Conservation (phyloP, 2,329 filamentous ascomycete genomes). For the Geoglossum cookeanum region DNA sequence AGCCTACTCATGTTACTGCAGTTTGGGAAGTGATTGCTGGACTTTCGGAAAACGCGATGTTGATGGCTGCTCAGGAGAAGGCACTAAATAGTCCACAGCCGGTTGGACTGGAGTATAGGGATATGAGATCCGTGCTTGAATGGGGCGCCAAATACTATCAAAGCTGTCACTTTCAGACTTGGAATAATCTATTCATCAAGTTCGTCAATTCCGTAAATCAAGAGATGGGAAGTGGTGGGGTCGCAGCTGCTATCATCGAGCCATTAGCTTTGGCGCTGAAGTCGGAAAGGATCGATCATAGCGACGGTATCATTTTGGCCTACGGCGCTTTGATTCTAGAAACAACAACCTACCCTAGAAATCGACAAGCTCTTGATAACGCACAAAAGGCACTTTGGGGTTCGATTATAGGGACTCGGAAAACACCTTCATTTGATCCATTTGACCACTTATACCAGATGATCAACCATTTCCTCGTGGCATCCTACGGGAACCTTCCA, state of each 20-base stretch:
- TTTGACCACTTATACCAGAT: constrained; percentile 48
- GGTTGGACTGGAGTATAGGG: constrained; percentile 47
- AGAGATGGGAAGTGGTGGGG: constrained; percentile 48
- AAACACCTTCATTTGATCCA: constrained; percentile 30
- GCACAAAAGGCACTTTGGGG: constrained; percentile 50
- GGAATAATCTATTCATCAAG: constrained; percentile 34
- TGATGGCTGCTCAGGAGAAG: neutral
- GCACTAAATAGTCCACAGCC: constrained; percentile 16
- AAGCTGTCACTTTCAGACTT: constrained; percentile 11
- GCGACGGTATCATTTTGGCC: constrained; percentile 1
- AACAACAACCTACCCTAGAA: constrained; percentile 31
- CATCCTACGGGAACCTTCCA: constrained; percentile 32
- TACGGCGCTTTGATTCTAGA: constrained; percentile 9
- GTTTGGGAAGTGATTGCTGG: neutral
- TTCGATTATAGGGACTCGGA: constrained; percentile 20
- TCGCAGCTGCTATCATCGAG: constrained; percentile 49
- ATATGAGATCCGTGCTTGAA: neutral
- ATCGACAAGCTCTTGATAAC: constrained; percentile 43
- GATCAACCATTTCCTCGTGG: constrained; percentile 31
- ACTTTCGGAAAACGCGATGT: neutral
- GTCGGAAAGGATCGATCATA: constrained; percentile 11
- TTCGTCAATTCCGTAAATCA: constrained; percentile 36
- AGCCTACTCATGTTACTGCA: neutral
- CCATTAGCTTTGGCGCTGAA: constrained; percentile 41
- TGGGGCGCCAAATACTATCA: neutral